Evolutionary conservation across 2,329 filamentous ascomycete genomes (phyloP), one percentile per base, ranked within the genome.

Genomic region (Colletotrichum caudatum): DNA sequence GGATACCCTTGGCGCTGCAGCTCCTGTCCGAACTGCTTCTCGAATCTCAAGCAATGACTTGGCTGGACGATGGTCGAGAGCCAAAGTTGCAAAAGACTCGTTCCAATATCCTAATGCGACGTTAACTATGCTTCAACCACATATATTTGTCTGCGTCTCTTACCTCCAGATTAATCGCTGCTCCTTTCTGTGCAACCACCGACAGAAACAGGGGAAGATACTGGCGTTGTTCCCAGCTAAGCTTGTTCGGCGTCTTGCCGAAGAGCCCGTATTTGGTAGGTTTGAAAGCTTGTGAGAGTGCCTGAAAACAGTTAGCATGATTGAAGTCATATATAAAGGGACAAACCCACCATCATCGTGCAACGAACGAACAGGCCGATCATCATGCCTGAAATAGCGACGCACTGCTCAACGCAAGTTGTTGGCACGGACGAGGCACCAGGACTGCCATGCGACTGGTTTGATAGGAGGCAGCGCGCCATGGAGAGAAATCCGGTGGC

Each of bases 31-130:
- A 90, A 81, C 29, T 82, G 80, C 70, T 84, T 83, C 75, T 89
- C 87, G 73, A 87, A 87, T 6, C 78, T 80, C 18, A 88, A 73
- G 29, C 81, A 82, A 51, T 79, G 76, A 3, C 75, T 79, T 5
- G 89, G 88, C 74, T 88, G 88, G 53, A 85, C 82, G 57, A 90
- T 79, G 9, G 84, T 82, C 26, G 85, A 75, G 53, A 87, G 74
- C 85, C 89, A 90, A n/a, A 89, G 78, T 51, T 87, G 84, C 5
- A 85, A 78, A 12, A 86, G 76, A 11, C 82, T 84, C n/a, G 82
- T 80, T 1, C 81, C 83, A 3, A 85, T 75, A 50, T 86, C 82
- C 76, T 82, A 16, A 37, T 48, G 1, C 20, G 9, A 37, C 41
- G 9, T 74, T 61, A 60, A 67, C 75, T 64, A 23, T 44, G 20